phyloP scores from a whole-genome alignment of 306 rosid genomes.

The Macrotyloma uniflorum region DNA sequence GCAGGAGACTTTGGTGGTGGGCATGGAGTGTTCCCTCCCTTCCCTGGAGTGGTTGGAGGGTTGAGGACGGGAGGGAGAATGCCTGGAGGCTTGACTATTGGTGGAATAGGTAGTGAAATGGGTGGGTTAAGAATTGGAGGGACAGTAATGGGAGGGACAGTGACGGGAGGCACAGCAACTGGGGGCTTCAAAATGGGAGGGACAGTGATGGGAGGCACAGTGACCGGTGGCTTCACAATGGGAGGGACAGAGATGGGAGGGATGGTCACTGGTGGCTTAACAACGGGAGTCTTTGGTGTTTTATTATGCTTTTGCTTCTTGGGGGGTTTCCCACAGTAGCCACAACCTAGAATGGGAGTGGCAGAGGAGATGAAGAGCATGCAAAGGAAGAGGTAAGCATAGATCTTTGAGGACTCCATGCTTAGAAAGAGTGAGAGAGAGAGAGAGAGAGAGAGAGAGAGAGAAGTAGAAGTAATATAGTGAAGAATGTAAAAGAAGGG shows the following conservation, averaged over 20 bases:
- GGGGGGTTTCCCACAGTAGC: conserved; percentile 59
- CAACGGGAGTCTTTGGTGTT: conserved; percentile 40
- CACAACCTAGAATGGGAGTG: conserved; percentile 76
- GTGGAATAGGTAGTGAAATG: conserved; percentile 28
- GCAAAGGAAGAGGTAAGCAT: conserved; percentile 71
- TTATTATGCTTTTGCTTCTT: conserved; percentile 44
- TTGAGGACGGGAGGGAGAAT: conserved; percentile 9
- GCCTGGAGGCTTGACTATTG: conserved; percentile 41
- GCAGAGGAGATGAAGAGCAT: conserved; percentile 75
- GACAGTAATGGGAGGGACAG: background rate
- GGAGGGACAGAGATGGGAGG: conserved; percentile 41
- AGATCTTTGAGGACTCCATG: conserved; percentile 70
- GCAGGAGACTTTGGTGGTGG: conserved; percentile 49
- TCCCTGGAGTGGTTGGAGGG: conserved; percentile 34
- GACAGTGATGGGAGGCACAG: background rate
- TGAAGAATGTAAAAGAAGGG: background rate
- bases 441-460: no score
- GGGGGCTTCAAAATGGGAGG: conserved; percentile 43
- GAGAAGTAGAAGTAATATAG: background rate
- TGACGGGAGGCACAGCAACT: no score
- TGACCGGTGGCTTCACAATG: conserved; percentile 39
- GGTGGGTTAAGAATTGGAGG: background rate
- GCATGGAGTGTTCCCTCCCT: conserved; percentile 38
- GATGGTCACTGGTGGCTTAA: conserved; percentile 27
- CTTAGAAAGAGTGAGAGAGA: background rate